Evolutionary conservation across 768 basidiomycete genomes (phyloP), one percentile per base, ranked within the genome.

Genomic region (Naganishia vishniacii): DNA sequence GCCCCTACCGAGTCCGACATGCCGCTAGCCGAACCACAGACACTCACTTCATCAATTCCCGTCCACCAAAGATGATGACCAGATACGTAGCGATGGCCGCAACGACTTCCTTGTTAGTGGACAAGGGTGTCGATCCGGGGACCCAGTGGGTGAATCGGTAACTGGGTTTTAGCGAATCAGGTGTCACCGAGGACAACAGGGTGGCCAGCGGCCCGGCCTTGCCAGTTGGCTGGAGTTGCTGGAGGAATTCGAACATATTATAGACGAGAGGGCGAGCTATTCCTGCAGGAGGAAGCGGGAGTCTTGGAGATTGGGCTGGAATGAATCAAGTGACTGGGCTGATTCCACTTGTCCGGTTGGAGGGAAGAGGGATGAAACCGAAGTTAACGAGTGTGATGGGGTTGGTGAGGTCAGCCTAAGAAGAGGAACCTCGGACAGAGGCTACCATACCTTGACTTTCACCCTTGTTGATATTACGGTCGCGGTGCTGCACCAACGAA

Each of bases 11-110:
- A n/a, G n/a, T n/a, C n/a, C n/a, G 25, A 40, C 23, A 41, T 18
- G 56, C 32, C 34, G n/a, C 37, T 40, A 23, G 18, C 6, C 37
- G 3, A 18, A 4, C 9, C 18, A 23, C n/a, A 11, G 6, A 12
- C 18, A 78, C 77, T 63, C 48, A 83, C 82, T 83, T 88, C 93
- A 97, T 95, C 71, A 88, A 75, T 69, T 84, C 85, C 74, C 86
- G 85, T 37, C 88, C 83, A 68, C 88, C 84, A 74, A 97, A 98
- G 73, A 99, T 86, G 80, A 87, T 80, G 78, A 83, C 85, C 70
- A 99, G 85, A 82, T 99, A 99, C 62, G 83, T 82, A 31, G 78
- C 83, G 67, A 99, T 83, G 15, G 87, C 80, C 31, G 83, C 79
- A 32, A 84, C 74, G 61, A 98, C 94, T 68, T 82, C 82, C 64